A percentile compares a stretch with the other conserved stretches of the same genome.
Evolutionary conservation across 257 asterid species (phyloP).

Genomic region (Salvia hispanica): DNA sequence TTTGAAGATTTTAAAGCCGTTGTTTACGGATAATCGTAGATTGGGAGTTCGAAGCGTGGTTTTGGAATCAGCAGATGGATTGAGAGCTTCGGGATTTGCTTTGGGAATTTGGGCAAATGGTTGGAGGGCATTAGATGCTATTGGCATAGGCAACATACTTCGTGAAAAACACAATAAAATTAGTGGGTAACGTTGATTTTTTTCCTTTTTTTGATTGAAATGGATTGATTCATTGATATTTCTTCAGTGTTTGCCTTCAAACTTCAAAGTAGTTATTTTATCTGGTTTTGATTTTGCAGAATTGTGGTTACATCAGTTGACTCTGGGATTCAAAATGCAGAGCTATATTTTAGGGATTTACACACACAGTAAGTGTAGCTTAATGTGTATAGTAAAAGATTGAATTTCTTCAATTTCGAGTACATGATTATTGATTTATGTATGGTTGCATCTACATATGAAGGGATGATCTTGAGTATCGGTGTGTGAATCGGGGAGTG

Average conservation of each 20-base stretch:
- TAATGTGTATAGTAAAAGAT: not conserved
- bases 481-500: conserved; percentile 51
- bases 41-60: conserved; percentile 49
- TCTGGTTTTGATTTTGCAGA: conserved; percentile 24
- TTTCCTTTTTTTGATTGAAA: not conserved
- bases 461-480: conserved; percentile 47
- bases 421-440: not conserved
- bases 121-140: conserved; percentile 59
- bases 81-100: conserved; percentile 53
- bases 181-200: conserved; percentile 24
- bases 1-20: not conserved
- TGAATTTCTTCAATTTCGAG: not conserved
- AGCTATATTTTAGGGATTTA: conserved; percentile 26
- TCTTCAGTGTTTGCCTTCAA: not conserved
- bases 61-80: conserved; percentile 49
- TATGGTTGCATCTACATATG: not conserved
- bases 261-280: not conserved
- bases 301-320: conserved; percentile 31
- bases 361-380: conserved; percentile 18
- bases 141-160: conserved; percentile 46
- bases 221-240: not conserved
- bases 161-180: conserved; percentile 38
- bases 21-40: conserved; percentile 28
- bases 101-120: conserved; percentile 53
- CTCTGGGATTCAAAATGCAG: conserved; percentile 39